A percentile compares a stretch with the other conserved stretches of the same genome.
phyloP scores from a whole-genome alignment of 371 early-diverging fungal genomes.

The Blastocladiella emersonii region DNA sequence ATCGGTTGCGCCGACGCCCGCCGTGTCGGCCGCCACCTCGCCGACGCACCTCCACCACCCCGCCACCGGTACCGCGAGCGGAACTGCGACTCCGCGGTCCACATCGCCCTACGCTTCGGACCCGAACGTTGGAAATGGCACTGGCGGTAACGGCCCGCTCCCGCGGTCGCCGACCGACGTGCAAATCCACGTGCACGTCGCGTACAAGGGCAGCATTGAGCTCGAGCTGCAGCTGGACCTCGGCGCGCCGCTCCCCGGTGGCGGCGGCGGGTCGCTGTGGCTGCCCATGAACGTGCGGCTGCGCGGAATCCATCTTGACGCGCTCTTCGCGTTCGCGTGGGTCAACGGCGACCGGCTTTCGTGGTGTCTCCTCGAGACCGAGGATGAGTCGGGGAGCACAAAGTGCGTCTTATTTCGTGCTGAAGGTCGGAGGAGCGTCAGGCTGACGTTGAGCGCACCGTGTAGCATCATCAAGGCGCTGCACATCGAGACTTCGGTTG shows the following conservation, averaged over 20 bases:
- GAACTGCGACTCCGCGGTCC: background rate
- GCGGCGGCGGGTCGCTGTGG: background rate
- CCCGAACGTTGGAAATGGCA: background rate
- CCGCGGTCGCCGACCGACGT: slow-evolving; percentile 36
- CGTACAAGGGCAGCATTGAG: slow-evolving; percentile 72
- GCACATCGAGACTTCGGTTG: background rate
- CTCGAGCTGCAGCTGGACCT: slow-evolving; percentile 13
- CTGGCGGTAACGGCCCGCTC: slow-evolving; percentile 16
- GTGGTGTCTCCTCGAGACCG: background rate
- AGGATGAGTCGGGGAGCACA: slow-evolving; percentile 3
- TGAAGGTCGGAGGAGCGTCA: too few species aligned
- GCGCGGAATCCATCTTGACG: background rate
- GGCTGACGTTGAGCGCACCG: too few species aligned
- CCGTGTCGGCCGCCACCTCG: background rate
- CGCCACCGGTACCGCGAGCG: background rate
- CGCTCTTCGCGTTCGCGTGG: background rate
- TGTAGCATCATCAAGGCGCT: background rate
- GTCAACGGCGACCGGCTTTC: background rate
- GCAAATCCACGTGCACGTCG: slow-evolving; percentile 55
- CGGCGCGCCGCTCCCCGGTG: background rate
- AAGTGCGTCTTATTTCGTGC: background rate
- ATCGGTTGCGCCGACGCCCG: too few species aligned
- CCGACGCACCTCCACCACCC: background rate
- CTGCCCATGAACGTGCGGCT: background rate
- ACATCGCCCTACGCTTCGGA: too few species aligned